These are phyloP conservation scores for Aspergillus flavus DNA, from an alignment of 2,329 filamentous ascomycete genomes.

Conservation along the genomic window DNA sequence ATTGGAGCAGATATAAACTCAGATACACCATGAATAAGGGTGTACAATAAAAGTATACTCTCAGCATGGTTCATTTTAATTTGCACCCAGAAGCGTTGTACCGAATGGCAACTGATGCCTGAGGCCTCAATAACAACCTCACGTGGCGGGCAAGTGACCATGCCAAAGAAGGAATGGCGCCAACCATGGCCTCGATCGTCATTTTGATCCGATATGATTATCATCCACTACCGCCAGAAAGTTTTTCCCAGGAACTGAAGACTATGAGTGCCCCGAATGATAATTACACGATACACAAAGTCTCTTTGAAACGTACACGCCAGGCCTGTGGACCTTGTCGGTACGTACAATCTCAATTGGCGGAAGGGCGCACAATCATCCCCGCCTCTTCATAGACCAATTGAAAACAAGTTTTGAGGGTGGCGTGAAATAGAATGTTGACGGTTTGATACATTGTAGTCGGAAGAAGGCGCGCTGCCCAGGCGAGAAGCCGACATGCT, in stretches of 20 bases:
- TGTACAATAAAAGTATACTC: not conserved
- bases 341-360: slow-evolving; percentile 14
- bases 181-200: not conserved
- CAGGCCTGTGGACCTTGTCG: slow-evolving; percentile 31
- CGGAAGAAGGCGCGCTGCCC: slow-evolving; percentile 32
- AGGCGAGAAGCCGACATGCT: slow-evolving; percentile 30
- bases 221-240: not conserved
- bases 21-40: not conserved
- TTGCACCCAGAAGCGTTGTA: too few relatives aligned
- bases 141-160: not conserved
- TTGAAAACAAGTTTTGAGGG: not conserved
- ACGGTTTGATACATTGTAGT: slow-evolving; percentile 8
- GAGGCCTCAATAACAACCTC: not conserved
- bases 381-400: not conserved
- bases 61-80: not conserved
- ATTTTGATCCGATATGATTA: not conserved
- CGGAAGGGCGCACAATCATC: too few relatives aligned
- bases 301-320: slow-evolving; percentile 28
- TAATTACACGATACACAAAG: slow-evolving; percentile 29
- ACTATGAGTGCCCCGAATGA: slow-evolving; percentile 24
- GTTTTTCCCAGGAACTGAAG: not conserved
- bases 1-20: not conserved
- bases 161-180: not conserved
- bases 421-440: not conserved
- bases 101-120: not conserved